Conservation (phyloP, 148 eudicot genomes). For the Linanthus parryae region DNA sequence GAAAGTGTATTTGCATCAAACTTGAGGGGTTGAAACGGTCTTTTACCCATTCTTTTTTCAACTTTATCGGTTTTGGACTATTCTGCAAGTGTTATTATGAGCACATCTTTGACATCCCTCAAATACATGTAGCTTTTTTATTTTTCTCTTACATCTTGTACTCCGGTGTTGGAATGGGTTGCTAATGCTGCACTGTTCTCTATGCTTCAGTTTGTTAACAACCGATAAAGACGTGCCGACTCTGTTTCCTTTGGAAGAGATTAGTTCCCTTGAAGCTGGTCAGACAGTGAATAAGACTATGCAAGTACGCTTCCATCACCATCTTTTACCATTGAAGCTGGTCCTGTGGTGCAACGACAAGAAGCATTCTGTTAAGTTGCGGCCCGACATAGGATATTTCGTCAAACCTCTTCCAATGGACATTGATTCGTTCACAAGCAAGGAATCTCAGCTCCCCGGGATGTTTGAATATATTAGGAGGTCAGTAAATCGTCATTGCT, state of each 20-base stretch:
- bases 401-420: constrained; percentile 88
- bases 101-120: too few species aligned
- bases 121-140: background rate
- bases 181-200: constrained; percentile 8
- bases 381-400: constrained; percentile 97
- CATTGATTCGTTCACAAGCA: constrained; percentile 40
- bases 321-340: constrained; percentile 87
- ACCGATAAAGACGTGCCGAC: constrained; percentile 46
- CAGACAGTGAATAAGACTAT: constrained; percentile 43
- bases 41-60: too few species aligned
- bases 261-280: constrained; percentile 58
- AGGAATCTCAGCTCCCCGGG: constrained; percentile 88
- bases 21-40: too few species aligned
- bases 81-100: too few species aligned
- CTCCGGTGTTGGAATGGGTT: background rate
- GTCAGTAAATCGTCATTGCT: constrained; percentile 32
- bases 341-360: constrained; percentile 55
- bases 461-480: constrained; percentile 93
- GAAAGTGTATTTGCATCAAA: too few species aligned
- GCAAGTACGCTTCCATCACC: constrained; percentile 87
- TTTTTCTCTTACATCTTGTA: background rate
- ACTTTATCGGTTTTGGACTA: too few species aligned
- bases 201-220: constrained; percentile 35
- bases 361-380: constrained; percentile 68
- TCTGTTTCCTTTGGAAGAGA: constrained; percentile 77